A percentile compares a stretch with the other conserved stretches of the same genome.
Evolutionary conservation across 257 asterid species (phyloP).

Genomic region (Coffea canephora): DNA sequence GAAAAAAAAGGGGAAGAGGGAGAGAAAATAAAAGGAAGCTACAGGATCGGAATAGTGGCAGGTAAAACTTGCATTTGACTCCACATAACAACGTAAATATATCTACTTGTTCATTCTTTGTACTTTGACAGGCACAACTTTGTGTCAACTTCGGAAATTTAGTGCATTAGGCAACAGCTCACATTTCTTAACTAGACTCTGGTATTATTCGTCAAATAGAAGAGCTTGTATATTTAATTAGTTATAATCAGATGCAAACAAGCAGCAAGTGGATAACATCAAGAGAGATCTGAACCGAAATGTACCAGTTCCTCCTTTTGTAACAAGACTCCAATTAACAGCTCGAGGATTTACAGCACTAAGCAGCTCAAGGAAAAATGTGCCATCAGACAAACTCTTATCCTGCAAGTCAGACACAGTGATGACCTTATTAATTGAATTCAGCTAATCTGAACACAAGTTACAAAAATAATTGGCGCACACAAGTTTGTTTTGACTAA

Average conservation of each 20-base stretch:
- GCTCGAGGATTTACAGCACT: conserved; percentile 95
- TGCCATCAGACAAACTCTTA: conserved; percentile 75
- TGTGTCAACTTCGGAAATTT: neutral
- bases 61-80: too few species aligned
- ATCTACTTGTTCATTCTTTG: too few species aligned
- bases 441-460: neutral
- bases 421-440: neutral
- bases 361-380: conserved; percentile 90
- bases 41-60: too few species aligned
- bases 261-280: neutral
- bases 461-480: neutral
- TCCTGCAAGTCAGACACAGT: conserved; percentile 52
- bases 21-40: too few species aligned
- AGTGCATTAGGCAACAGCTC: neutral
- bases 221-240: neutral
- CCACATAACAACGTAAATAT: too few species aligned
- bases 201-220: neutral
- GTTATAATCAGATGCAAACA: neutral
- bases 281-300: conserved; percentile 8
- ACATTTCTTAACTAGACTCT: neutral
- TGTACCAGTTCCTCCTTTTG: conserved; percentile 83
- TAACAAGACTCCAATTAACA: conserved; percentile 97
- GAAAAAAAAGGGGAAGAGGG: neutral
- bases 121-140: neutral
- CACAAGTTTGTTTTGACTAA: neutral